phyloP scores from a whole-genome alignment of 176 grass and related monocot genomes.

The Rhipidocladum racemiflorum region DNA sequence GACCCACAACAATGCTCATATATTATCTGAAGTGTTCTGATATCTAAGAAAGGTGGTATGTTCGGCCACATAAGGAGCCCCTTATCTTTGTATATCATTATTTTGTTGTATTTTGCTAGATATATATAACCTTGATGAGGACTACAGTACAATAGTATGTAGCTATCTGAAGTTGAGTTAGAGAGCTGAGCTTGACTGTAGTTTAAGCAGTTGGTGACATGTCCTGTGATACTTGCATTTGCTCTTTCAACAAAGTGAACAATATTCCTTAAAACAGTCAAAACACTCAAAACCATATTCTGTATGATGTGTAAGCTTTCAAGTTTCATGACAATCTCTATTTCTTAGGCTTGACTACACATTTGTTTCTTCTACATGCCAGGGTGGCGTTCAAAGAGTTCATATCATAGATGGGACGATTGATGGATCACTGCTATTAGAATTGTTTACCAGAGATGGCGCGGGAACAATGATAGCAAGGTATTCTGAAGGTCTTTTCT shows the following conservation, averaged over 20 bases:
- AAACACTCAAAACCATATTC: background rate
- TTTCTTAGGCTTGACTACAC: slow-evolving; percentile 5
- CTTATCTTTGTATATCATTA: background rate
- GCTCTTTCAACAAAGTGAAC: background rate
- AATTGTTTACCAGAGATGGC: slow-evolving; percentile 97
- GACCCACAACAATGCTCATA: too few relatives aligned
- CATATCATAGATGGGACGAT: slow-evolving; percentile 86
- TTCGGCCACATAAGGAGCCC: background rate
- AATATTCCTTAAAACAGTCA: background rate
- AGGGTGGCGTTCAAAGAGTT: slow-evolving; percentile 96
- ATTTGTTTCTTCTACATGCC: slow-evolving; percentile 29
- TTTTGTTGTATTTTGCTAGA: background rate
- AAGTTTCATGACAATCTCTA: background rate
- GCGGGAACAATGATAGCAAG: slow-evolving; percentile 94
- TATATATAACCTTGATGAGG: slow-evolving; percentile 11
- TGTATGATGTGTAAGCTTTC: background rate
- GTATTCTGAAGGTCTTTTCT: slow-evolving; percentile 36
- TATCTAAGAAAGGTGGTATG: background rate
- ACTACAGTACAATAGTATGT: background rate
- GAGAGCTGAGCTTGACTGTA: background rate
- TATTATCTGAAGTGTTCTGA: background rate
- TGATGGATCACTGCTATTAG: slow-evolving; percentile 80
- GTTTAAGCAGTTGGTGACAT: slow-evolving; percentile 24
- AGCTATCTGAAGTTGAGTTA: slow-evolving; percentile 2
- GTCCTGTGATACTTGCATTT: background rate